Base-by-base conservation (phyloP, 2,329 filamentous ascomycete genomes). In the Aspergillus eucalypticola region DNA sequence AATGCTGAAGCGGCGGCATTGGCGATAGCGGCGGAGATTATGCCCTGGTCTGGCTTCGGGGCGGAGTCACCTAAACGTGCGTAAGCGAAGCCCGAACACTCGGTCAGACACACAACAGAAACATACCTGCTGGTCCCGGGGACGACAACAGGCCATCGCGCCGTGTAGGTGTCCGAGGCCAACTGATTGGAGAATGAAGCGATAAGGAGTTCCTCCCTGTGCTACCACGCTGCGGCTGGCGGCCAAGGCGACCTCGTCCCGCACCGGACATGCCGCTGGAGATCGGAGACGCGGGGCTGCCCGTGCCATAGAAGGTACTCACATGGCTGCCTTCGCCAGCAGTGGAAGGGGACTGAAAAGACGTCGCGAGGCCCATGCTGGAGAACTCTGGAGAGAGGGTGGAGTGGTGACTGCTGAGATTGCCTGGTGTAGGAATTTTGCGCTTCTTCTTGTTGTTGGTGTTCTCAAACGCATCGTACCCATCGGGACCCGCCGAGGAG, bases 371-470 rank as follows among this genome's bases (percentile, higher is more conserved):
- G 48, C 85, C 86, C 82, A 89, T 84, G 67, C 81, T 85, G 42
- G 86, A 84, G 75, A 90, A 81, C 66, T 90, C 88, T 27, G 85
- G 82, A 15, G 86, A 86, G 54, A 90, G 76, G 59, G 81, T 79
- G 64, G 82, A 81, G 64, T 87, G 82, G 70, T 87, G 84, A 63
- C 82, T 78, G 57, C 79, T 85, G 13, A 87, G 82, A 69, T 91
- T 90, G 17, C 91, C 90, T 8, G 91, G 92, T 0, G 92, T 92
- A 0, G 95, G 95, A 39, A 99, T 98, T 79, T 99, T 99, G 67
- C 95, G 86, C 78, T 99, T 98, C 82, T 98, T 99, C 79, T 99
- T 99, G 75, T 99, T 99, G 76, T 96, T 98, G 38, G 92, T 96
- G 71, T 98, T 98, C 76, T 99, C 95, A 70, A 97, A 96, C 6